Evolutionary conservation across 345 rosid genomes (phyloP), one percentile per base, ranked within the genome.

Genomic region (Clausena lansium): DNA sequence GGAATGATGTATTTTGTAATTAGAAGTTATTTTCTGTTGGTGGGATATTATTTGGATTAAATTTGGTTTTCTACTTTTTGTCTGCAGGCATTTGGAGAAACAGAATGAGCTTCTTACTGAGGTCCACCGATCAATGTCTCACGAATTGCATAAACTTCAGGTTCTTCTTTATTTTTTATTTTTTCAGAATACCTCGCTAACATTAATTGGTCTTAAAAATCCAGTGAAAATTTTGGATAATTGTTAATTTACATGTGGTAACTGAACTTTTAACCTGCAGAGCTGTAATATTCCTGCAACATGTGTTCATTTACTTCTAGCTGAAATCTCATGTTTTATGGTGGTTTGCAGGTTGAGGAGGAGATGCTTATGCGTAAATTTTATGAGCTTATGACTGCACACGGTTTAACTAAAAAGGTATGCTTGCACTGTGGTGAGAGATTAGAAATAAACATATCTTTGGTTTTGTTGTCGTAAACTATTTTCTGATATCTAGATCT

Each of bases 361-460:
- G 89, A 89, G 81, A 91, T 91, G 93, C 78, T 91, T 77, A 91
- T 92, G 98, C 84, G 83, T 74, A 94, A 94, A 80, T 89, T 91
- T 79, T 88, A 73, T 62, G 89, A 88, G 71, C 78, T 94, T 76
- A 85, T 86, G 93, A 28, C 74, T 73, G 79, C 86, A 52, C 57
- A 52, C 22, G 57, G 57, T 52, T 22, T 52, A 52, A 52, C 57
- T 52, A 52, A 52, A 52, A 52, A 52, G 22, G 57, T 52, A 17
- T 17, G 20, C 22, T 52, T 17, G 57, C 57, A 52, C n/a, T 52
- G 22, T 45, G 50, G 11, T 45, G 50, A 45, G 50, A 45, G 50
- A 45, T 45, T 13, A 45, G 50, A 10, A 13, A 45, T 13, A 11
- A 13, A 13, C 50, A 13, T 13, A 45, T 45, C 17, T 45, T 45